Conservation (phyloP, 768 basidiomycete genomes). For the Macrocybe gigantea region DNA sequence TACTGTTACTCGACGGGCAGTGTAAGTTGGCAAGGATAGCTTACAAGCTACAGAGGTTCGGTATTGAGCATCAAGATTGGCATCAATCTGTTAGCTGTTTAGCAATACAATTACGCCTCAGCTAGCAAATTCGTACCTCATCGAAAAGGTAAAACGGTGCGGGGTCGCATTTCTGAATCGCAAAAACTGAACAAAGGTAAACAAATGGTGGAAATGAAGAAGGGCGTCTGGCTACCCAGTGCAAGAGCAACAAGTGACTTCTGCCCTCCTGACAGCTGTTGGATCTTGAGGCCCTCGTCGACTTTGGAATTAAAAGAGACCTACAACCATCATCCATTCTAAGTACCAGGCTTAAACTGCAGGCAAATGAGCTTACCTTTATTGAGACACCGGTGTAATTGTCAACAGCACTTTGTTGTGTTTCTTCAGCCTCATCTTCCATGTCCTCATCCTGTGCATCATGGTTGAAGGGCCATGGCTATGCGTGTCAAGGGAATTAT, state of each 20-base stretch:
- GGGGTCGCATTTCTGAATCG: conserved; percentile 98
- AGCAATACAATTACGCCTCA: no score
- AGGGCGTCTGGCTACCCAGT: conserved; percentile 48
- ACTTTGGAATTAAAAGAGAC: conserved; percentile 99
- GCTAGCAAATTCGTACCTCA: conserved; percentile 44
- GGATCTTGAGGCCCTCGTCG: conserved; percentile 93
- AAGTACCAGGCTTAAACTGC: background rate
- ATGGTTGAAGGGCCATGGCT: background rate
- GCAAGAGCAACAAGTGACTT: conserved; percentile 96
- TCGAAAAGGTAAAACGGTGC: conserved; percentile 99
- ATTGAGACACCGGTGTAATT: conserved; percentile 97
- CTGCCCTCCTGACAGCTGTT: conserved; percentile 95
- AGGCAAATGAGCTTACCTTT: conserved; percentile 44
- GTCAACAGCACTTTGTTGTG: conserved; percentile 73
- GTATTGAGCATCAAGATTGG: conserved; percentile 96
- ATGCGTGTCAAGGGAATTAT: no score
- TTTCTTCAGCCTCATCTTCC: conserved; percentile 68
- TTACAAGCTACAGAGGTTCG: conserved; percentile 92
- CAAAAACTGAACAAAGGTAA: conserved; percentile 61
- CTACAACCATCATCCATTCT: conserved; percentile 27
- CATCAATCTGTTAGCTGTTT: conserved; percentile 66
- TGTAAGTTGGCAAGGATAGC: conserved; percentile 18
- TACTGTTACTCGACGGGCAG: conserved; percentile 1
- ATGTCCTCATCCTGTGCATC: conserved; percentile 58
- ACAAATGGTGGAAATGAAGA: background rate